Base-by-base conservation (phyloP, 768 basidiomycete species). In the Russula sp. region DNA sequence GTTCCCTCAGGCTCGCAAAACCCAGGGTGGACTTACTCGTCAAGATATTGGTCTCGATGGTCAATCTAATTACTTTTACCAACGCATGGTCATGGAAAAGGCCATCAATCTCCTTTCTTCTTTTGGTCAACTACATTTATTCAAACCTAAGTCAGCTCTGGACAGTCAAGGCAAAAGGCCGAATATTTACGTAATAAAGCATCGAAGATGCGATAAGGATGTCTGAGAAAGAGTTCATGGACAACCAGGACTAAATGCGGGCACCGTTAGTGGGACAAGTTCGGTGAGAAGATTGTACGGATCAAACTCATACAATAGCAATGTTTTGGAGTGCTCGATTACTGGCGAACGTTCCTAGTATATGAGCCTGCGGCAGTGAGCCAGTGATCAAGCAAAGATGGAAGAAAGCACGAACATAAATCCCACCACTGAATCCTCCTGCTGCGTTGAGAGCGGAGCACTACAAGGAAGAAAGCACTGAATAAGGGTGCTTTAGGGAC, bases 41-140 rank as follows among this genome's bases (percentile, higher is more conserved):
- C 67, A 72, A 61, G 2, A 63, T 16, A 49, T 72, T 73, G 1
- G 71, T 71, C 59, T 73, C 72, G 24, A 73, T 52, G 9, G 69
- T 69, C 55, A 73, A 22, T 20, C 68, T 69, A 3, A 73, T 64
- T 2, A 73, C 58, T 3, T 68, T 63, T 3, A 62, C 32, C 1
- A 73, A 30, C 16, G 67, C 40, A 28, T 68, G 38, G 24, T 26
- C n/a, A 36, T 26, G 20, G 26, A 36, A 26, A 13, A n/a, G 5
- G 26, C 59, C 26, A 20, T 56, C 68, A 36, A 9, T 30, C 8
- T 48, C 52, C 11, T 8, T 40, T 11, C 50, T 57, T 34, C 49
- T 9, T 40, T 20, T 46, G 0, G 22, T 2, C 11, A 64, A 13
- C 63, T 64, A 44, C 24, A 11, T 10, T 3, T 10, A 57, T 28